Conservation (phyloP, 2,329 filamentous ascomycete species). For the Fonsecaea pedrosoi region DNA sequence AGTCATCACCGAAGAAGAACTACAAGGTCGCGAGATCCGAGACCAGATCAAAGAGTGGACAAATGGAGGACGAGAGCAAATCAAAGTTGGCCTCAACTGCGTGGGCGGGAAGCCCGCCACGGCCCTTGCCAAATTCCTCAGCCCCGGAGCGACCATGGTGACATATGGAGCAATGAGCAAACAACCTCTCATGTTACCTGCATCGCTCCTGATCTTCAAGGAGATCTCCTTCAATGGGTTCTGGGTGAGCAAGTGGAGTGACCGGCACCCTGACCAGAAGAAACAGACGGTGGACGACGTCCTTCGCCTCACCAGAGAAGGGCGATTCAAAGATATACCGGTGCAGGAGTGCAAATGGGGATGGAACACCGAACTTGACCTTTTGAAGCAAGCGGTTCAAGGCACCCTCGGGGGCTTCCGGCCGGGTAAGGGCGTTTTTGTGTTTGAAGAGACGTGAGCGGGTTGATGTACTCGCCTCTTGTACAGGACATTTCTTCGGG, state of each 20-base stretch:
- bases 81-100: slow-evolving; percentile 86
- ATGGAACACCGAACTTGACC: slow-evolving; percentile 75
- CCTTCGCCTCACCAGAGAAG: slow-evolving; percentile 73
- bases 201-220: slow-evolving; percentile 90
- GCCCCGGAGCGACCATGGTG: slow-evolving; percentile 74
- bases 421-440: slow-evolving; percentile 86
- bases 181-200: slow-evolving; percentile 80
- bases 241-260: slow-evolving; percentile 92
- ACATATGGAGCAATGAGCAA: slow-evolving; percentile 96
- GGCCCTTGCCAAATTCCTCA: slow-evolving; percentile 76
- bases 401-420: slow-evolving; percentile 84
- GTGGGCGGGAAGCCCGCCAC: slow-evolving; percentile 88
- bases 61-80: slow-evolving; percentile 70
- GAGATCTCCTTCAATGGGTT: slow-evolving; percentile 89
- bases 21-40: slow-evolving; percentile 52
- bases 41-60: slow-evolving; percentile 70
- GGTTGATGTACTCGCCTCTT: not conserved
- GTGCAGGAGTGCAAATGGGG: slow-evolving; percentile 83
- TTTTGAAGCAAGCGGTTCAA: slow-evolving; percentile 76
- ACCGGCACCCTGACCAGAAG: slow-evolving; percentile 74
- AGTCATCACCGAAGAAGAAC: slow-evolving; percentile 67
- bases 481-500: not conserved
- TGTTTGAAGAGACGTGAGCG: slow-evolving; percentile 65
- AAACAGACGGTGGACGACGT: slow-evolving; percentile 83
- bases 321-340: slow-evolving; percentile 82